These are phyloP conservation scores for Nitzschia sp. DNA, from an alignment of 108 stramenopile genomes.

Conservation along the genomic window DNA sequence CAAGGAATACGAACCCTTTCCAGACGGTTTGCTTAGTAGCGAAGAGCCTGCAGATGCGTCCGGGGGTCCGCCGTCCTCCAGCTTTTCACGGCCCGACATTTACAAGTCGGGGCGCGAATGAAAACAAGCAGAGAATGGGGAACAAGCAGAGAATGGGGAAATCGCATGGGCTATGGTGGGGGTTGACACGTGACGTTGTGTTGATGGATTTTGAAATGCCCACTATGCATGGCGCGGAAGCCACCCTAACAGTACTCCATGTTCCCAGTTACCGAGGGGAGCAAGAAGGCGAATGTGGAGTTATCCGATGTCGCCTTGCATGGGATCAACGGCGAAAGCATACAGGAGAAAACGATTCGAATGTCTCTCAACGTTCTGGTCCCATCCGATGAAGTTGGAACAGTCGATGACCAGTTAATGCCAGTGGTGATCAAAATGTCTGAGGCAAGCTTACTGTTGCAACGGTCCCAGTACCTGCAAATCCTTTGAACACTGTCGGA, in stretches of 20 bases:
- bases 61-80: too few relatives aligned
- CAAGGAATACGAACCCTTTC: too few relatives aligned
- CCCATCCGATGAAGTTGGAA: constrained; percentile 52
- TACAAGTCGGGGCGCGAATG: too few relatives aligned
- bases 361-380: constrained; percentile 50
- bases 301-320: constrained; percentile 55
- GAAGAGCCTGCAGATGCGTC: too few relatives aligned
- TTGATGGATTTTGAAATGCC: too few relatives aligned
- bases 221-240: too few relatives aligned
- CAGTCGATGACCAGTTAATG: constrained; percentile 74
- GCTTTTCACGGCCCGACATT: too few relatives aligned
- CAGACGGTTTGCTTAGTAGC: too few relatives aligned
- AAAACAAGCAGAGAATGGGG: too few relatives aligned
- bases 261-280: constrained; percentile 52
- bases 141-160: too few relatives aligned
- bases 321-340: constrained; percentile 39
- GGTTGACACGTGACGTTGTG: too few relatives aligned
- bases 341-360: constrained; percentile 65
- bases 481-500: constrained; percentile 65
- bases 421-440: constrained; percentile 59
- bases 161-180: too few relatives aligned
- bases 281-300: constrained; percentile 42
- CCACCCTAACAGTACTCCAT: constrained; percentile 63
- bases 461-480: constrained; percentile 66
- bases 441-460: constrained; percentile 53